These are phyloP conservation scores for Rostrohypoxylon terebratum DNA, from an alignment of 495 filamentous ascomycete genomes.

Conservation along the genomic window DNA sequence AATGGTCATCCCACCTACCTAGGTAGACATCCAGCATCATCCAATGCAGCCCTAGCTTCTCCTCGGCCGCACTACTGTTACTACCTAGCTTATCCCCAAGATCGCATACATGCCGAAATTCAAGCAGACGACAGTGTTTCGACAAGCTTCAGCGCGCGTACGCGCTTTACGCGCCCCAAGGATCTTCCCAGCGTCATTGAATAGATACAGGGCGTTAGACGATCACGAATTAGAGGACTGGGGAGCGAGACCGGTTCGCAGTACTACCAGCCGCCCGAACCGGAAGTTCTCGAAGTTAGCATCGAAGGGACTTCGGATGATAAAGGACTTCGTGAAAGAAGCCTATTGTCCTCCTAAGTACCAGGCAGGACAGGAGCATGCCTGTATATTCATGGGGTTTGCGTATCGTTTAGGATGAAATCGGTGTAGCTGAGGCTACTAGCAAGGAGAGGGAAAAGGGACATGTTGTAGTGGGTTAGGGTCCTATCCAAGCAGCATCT, in stretches of 20 bases:
- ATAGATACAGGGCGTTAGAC: constrained; percentile 11
- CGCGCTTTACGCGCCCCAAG: constrained; percentile 9
- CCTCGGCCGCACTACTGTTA: neutral
- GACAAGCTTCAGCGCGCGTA: constrained; percentile 18
- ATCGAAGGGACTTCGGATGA: constrained; percentile 5
- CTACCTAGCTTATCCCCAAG: neutral
- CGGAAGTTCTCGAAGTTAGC: neutral
- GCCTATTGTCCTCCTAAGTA: constrained; percentile 6
- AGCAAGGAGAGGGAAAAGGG: neutral
- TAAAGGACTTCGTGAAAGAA: neutral
- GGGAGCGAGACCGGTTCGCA: neutral
- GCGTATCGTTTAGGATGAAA: constrained; percentile 21
- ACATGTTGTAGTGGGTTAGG: neutral
- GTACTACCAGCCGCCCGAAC: neutral
- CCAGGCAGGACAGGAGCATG: neutral
- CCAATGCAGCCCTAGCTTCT: neutral
- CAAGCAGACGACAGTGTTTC: constrained; percentile 1
- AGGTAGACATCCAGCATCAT: neutral
- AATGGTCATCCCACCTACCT: neutral
- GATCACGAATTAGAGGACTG: constrained; percentile 27
- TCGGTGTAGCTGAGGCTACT: neutral
- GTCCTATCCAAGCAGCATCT: neutral
- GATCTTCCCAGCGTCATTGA: neutral
- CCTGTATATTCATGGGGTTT: constrained; percentile 14
- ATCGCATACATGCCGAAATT: constrained; percentile 19